A percentile compares a stretch with the other conserved stretches of the same genome.
phyloP scores from a whole-genome alignment of 352 stramenopile species.

The Globisporangium cystogenes region DNA sequence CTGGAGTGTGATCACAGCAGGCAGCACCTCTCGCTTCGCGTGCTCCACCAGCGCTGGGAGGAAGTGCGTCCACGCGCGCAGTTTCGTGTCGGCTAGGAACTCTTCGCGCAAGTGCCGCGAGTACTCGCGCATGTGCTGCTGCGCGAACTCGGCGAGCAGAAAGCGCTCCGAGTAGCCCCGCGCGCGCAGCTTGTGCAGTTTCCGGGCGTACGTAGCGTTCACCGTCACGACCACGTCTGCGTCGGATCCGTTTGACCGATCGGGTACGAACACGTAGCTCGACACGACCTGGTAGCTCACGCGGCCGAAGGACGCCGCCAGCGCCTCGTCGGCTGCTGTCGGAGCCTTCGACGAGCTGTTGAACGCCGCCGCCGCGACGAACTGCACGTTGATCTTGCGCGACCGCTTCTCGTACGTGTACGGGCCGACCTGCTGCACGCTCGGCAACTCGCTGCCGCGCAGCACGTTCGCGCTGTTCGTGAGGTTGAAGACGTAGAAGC shows the following conservation, averaged over 20 bases:
- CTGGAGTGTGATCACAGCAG: conserved; percentile 33
- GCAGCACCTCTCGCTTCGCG: conserved; percentile 31
- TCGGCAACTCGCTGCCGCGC: conserved; percentile 16
- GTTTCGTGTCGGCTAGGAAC: conserved; percentile 59
- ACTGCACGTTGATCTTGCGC: conserved; percentile 47
- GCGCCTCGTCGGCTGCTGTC: neutral
- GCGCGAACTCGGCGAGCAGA: conserved; percentile 52
- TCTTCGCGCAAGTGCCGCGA: conserved; percentile 27
- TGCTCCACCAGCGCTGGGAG: conserved; percentile 27
- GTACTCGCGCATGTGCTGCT: conserved; percentile 40
- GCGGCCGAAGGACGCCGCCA: conserved; percentile 18
- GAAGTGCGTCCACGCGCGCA: conserved; percentile 39
- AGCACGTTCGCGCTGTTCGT: conserved; percentile 48
- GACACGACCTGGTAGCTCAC: conserved; percentile 49
- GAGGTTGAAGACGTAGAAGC: conserved; percentile 73
- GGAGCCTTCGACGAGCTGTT: neutral
- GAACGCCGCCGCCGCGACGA: conserved; percentile 18
- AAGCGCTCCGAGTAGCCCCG: conserved; percentile 51
- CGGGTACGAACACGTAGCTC: conserved; percentile 34
- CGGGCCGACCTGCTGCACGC: conserved; percentile 46
- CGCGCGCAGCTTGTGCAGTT: conserved; percentile 34
- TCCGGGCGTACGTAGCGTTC: conserved; percentile 55
- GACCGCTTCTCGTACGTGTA: conserved; percentile 66
- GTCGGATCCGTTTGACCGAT: conserved; percentile 62
- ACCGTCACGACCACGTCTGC: conserved; percentile 43